Percentiles rank a stretch among this genome's conserved stretches.
Conservation (phyloP, 2,329 filamentous ascomycete species). For the Fusarium udum region DNA sequence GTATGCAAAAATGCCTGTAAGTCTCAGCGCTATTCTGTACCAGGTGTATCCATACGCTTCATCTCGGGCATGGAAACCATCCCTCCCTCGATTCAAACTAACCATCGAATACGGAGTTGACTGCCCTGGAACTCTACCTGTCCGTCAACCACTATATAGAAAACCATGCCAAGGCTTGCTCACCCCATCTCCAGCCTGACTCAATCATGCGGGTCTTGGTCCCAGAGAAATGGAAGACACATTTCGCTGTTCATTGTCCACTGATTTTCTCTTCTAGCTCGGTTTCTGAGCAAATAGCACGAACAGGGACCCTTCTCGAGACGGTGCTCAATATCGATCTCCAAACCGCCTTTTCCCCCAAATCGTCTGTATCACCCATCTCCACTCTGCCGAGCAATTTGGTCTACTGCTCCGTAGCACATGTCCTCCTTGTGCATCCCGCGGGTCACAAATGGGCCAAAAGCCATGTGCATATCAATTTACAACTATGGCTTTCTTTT, state of each 20-base stretch:
- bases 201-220: slow-evolving; percentile 29
- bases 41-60: slow-evolving; percentile 23
- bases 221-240: slow-evolving; percentile 22
- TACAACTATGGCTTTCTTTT: not conserved
- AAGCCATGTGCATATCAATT: slow-evolving; percentile 16
- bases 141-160: slow-evolving; percentile 16
- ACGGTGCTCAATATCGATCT: slow-evolving; percentile 40
- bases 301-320: slow-evolving; percentile 25
- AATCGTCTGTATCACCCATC: slow-evolving; percentile 26
- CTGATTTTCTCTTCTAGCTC: slow-evolving; percentile 26
- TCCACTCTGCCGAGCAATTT: slow-evolving; percentile 31
- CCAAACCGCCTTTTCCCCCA: slow-evolving; percentile 29
- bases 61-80: slow-evolving; percentile 3
- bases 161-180: slow-evolving; percentile 18
- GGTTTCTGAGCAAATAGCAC: not conserved
- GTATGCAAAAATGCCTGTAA: slow-evolving; percentile 14
- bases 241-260: slow-evolving; percentile 31
- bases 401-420: slow-evolving; percentile 4
- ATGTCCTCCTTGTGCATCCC: slow-evolving; percentile 20
- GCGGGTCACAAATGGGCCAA: slow-evolving; percentile 6
- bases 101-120: slow-evolving; percentile 7
- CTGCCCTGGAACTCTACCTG: slow-evolving; percentile 12
- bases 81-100: slow-evolving; percentile 9
- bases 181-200: slow-evolving; percentile 33
- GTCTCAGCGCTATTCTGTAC: slow-evolving; percentile 23